Evolutionary conservation across 2,329 filamentous ascomycete genomes (phyloP).

Genomic region (Nigrospora sphaerica): DNA sequence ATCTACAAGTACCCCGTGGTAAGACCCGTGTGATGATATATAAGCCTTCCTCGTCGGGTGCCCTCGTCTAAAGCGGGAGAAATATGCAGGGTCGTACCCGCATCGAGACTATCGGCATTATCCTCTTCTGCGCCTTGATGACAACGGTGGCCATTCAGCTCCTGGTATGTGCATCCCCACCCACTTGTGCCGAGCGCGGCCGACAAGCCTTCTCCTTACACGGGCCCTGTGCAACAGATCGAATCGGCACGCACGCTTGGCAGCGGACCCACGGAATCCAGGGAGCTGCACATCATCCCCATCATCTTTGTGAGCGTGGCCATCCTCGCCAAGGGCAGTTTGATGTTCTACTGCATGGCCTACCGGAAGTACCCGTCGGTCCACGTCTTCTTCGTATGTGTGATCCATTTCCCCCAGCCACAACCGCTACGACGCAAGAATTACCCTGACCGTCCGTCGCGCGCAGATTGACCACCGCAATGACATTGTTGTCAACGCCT

Average conservation of each 20-base stretch:
- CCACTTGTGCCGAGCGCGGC: constrained; percentile 1
- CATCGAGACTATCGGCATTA: constrained; percentile 58
- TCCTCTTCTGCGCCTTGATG: constrained; percentile 61
- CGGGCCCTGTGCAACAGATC: constrained; percentile 23
- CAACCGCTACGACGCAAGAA: not conserved
- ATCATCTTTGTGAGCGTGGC: constrained; percentile 47
- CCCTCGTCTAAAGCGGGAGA: constrained; percentile 2
- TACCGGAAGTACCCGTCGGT: constrained; percentile 47
- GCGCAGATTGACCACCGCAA: constrained; percentile 45
- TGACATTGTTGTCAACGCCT: constrained; percentile 47
- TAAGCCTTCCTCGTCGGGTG: constrained; percentile 3
- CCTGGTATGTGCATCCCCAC: constrained; percentile 32
- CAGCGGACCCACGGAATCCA: constrained; percentile 30
- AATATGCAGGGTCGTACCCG: constrained; percentile 43
- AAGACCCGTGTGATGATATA: constrained; percentile 12
- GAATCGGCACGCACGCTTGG: constrained; percentile 48
- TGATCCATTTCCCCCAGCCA: not conserved
- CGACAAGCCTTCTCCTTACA: constrained; percentile 8
- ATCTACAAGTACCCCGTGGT: constrained; percentile 56
- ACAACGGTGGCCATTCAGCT: constrained; percentile 58
- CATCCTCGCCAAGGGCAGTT: constrained; percentile 41
- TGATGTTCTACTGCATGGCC: constrained; percentile 48
- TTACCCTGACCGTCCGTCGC: not conserved
- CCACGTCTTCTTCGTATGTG: constrained; percentile 43
- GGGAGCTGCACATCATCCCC: constrained; percentile 44